A percentile compares a stretch with the other conserved stretches of the same genome.
Evolutionary conservation across 1,139 yeast genomes (phyloP).

Genomic region (Zygoascus meyerae): DNA sequence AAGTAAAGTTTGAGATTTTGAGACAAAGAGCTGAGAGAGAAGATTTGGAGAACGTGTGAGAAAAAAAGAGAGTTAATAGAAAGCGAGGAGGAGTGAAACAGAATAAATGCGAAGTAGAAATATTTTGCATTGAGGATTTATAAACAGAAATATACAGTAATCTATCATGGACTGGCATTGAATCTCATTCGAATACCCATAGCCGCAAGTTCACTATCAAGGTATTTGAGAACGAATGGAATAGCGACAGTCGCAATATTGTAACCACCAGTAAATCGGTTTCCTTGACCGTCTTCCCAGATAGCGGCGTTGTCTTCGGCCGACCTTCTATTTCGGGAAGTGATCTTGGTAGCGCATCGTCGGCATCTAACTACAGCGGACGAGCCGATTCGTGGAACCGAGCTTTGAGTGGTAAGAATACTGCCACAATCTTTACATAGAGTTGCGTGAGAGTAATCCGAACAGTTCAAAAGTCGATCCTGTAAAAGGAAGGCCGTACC

Average conservation of each 20-base stretch:
- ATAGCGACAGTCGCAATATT: slow-evolving; percentile 91
- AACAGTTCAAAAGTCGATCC: slow-evolving; percentile 90
- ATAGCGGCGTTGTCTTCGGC: slow-evolving; percentile 52
- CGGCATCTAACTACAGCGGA: slow-evolving; percentile 79
- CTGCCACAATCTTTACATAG: slow-evolving; percentile 94
- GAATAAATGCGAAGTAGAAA: background rate
- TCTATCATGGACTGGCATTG: slow-evolving; percentile 43
- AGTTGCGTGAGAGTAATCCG: slow-evolving; percentile 89
- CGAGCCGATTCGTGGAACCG: slow-evolving; percentile 88
- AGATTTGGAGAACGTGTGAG: background rate
- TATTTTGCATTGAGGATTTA: background rate
- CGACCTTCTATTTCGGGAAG: slow-evolving; percentile 37
- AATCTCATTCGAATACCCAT: slow-evolving; percentile 95
- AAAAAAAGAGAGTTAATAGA: background rate
- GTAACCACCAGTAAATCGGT: slow-evolving; percentile 84
- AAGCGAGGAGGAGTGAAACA: background rate
- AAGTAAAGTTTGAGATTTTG: background rate
- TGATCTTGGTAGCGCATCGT: slow-evolving; percentile 73
- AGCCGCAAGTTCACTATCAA: slow-evolving; percentile 93
- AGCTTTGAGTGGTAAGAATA: slow-evolving; percentile 76
- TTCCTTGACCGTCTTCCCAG: slow-evolving; percentile 98
- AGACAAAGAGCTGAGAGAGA: background rate
- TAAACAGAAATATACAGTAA: background rate
- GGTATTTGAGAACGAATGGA: slow-evolving; percentile 91
- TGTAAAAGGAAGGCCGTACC: slow-evolving; percentile 96